phyloP scores from a whole-genome alignment of 306 rosid genomes.

The Calophaca sinica region DNA sequence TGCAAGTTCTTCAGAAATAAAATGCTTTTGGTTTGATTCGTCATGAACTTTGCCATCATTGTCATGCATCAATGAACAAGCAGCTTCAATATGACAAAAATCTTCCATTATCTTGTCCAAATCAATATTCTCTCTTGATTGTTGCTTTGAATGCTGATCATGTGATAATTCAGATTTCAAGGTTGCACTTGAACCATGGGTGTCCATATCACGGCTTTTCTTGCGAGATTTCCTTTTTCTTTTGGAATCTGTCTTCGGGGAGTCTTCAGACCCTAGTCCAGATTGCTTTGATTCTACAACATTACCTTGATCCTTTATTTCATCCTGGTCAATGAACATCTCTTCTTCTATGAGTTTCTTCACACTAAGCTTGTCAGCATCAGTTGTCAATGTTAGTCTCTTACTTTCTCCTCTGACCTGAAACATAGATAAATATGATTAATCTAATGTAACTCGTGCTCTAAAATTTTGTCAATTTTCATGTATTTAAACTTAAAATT shows the following conservation, averaged over 20 bases:
- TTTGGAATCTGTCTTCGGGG: conserved; percentile 52
- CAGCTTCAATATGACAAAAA: conserved; percentile 62
- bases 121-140: conserved; percentile 53
- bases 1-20: conserved; percentile 64
- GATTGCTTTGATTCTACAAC: conserved; percentile 52
- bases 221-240: conserved; percentile 63
- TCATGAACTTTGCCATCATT: conserved; percentile 52
- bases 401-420: conserved; percentile 66
- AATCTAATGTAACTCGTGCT: conserved; percentile 4
- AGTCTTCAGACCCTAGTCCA: conserved; percentile 47
- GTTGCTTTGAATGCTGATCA: conserved; percentile 55
- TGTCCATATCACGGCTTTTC: conserved; percentile 76
- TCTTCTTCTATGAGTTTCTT: conserved; percentile 96
- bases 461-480: conserved; percentile 10
- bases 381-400: conserved; percentile 43
- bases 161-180: conserved; percentile 53
- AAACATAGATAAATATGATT: conserved; percentile 37
- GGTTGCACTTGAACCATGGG: conserved; percentile 50
- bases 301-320: conserved; percentile 50
- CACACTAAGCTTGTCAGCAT: conserved; percentile 79
- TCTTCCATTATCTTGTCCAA: conserved; percentile 82
- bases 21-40: conserved; percentile 54
- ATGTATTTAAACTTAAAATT: conserved; percentile 2
- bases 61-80: conserved; percentile 50
- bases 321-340: conserved; percentile 68